Evolutionary conservation across 352 stramenopile species (phyloP), one percentile per base, ranked within the genome.

Genomic region (Pythium chondricola): DNA sequence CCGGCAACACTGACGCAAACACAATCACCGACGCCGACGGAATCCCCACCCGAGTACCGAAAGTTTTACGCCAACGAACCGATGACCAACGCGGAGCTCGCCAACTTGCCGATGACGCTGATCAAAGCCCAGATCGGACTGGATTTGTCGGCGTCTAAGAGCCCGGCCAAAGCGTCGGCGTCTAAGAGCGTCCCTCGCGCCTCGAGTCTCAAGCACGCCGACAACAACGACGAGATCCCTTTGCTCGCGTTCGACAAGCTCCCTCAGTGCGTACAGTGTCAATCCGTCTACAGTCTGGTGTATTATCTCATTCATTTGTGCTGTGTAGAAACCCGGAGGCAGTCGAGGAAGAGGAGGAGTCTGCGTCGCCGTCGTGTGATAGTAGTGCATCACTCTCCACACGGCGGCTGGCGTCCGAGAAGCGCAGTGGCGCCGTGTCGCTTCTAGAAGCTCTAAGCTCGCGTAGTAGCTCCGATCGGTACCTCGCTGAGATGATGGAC

Each of bases 81-180:
- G 2, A 69, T 85, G 31, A 77, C 68, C 3, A 82, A 77, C n/a
- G 59, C 69, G 0, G 74, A 86, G 45, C 58, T 89, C 11, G 76
- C 78, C 6, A 86, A 61, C 46, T 60, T 89, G 7, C 74, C 78
- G 6, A 79, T 89, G 54, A 73, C 74, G 6, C 48, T 85, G 10
- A 85, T 89, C 55, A 84, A 83, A 21, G 78, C 78, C 11, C 78
- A 89, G 29, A 74, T 89, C 13, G 78, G 73, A 14, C 65, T 87
- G 17, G 74, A 89, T 20, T 63, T 86, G 27, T 43, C 16, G 22
- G 21, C 17, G 2, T 35, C 54, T 2, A 51, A 61, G 32, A 61
- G 52, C 20, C 44, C 46, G 13, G 27, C 31, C 4, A 67, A 56
- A 43, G 38, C n/a, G 16, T 14, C 18, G 22, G 6, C 17, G 18